Percentiles rank a stretch among this genome's conserved stretches.
Conservation (phyloP, 345 rosid genomes). For the Salix brachista region DNA sequence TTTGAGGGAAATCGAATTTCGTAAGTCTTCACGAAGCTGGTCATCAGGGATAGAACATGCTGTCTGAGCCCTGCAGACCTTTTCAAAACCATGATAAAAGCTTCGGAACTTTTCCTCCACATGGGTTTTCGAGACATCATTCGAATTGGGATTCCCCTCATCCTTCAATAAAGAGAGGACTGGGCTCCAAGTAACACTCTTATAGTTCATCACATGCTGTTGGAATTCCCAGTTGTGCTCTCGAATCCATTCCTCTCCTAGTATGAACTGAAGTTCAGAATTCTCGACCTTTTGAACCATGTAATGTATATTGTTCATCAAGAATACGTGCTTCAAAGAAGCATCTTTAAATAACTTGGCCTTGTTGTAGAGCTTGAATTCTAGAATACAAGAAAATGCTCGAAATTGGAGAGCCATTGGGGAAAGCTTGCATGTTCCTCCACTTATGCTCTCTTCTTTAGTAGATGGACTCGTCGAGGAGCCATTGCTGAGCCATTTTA, state of each 20-base stretch:
- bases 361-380: constrained; percentile 56
- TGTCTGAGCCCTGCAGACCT: constrained; percentile 76
- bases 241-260: constrained; percentile 73
- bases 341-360: constrained; percentile 59
- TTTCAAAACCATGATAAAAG: constrained; percentile 69
- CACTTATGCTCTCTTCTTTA: constrained; percentile 38
- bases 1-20: constrained; percentile 57
- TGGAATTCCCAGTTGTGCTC: constrained; percentile 75
- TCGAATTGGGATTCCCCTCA: constrained; percentile 44
- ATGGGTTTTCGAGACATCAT: constrained; percentile 31
- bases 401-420: constrained; percentile 49
- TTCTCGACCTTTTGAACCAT: constrained; percentile 71
- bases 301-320: constrained; percentile 87
- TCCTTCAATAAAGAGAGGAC: constrained; percentile 60
- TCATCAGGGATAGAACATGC: constrained; percentile 62
- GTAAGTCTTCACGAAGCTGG: constrained; percentile 69
- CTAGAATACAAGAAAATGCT: constrained; percentile 53
- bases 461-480: constrained; percentile 2
- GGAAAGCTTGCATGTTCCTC: constrained; percentile 25
- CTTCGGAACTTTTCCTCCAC: constrained; percentile 60
- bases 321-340: constrained; percentile 65
- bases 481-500: too few relatives aligned
- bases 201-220: constrained; percentile 65
- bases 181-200: constrained; percentile 69
- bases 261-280: constrained; percentile 58